These are phyloP conservation scores for Coemansia sp. DNA, from an alignment of 192 early-diverging fungal genomes.

Conservation along the genomic window DNA sequence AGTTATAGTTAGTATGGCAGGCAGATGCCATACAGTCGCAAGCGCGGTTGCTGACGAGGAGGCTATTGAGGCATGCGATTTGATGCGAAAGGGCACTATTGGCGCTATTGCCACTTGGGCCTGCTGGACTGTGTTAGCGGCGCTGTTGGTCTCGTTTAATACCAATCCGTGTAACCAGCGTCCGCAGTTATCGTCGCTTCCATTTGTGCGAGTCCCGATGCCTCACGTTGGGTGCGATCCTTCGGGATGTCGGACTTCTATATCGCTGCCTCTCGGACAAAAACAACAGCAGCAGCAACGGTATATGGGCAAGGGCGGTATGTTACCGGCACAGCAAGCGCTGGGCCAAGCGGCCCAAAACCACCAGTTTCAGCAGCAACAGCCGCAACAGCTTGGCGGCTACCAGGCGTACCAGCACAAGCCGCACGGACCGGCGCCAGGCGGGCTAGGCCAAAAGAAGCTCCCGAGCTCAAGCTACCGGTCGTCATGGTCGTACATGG, in stretches of 20 bases:
- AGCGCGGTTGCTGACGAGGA: slow-evolving; percentile 11
- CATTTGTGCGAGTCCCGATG: background rate
- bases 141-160: slow-evolving; percentile 34
- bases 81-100: slow-evolving; percentile 38
- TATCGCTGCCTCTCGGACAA: background rate
- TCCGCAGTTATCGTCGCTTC: background rate
- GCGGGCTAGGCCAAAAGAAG: slow-evolving; percentile 9
- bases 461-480: slow-evolving; percentile 20
- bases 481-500: slow-evolving; percentile 48
- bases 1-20: slow-evolving; percentile 26
- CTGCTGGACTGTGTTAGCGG: slow-evolving; percentile 32
- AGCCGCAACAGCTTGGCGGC: background rate
- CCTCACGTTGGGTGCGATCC: background rate
- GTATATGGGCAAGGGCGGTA: background rate
- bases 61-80: slow-evolving; percentile 18
- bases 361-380: slow-evolving; percentile 4
- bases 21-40: slow-evolving; percentile 30
- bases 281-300: slow-evolving; percentile 8
- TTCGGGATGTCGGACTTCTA: background rate
- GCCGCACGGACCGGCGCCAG: background rate
- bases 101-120: slow-evolving; percentile 26
- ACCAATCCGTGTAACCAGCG: slow-evolving; percentile 17
- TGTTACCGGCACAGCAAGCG: background rate
- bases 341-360: slow-evolving; percentile 3
- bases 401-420: slow-evolving; percentile 10